Evolutionary conservation across 139 green algal species (phyloP).

Genomic region (Closterium sp.): DNA sequence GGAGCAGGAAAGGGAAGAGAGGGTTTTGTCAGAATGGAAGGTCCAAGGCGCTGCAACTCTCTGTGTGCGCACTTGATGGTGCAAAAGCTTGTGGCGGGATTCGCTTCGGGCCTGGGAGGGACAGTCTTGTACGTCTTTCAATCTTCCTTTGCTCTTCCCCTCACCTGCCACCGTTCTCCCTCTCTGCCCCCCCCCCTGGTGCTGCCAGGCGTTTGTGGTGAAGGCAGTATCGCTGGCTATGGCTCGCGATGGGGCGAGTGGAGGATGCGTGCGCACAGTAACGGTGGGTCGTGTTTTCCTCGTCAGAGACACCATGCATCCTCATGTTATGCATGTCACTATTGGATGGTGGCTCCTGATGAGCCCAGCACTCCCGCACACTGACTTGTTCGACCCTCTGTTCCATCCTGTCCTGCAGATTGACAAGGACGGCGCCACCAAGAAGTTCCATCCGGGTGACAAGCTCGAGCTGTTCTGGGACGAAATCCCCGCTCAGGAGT

Average conservation of each 20-base stretch:
- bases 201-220: conserved; percentile 50
- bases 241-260: conserved; percentile 53
- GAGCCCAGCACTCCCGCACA: neutral
- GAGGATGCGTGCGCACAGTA: conserved; percentile 37
- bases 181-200: neutral
- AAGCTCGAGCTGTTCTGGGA: conserved; percentile 46
- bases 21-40: neutral
- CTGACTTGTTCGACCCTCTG: neutral
- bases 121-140: neutral
- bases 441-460: conserved; percentile 45
- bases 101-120: neutral
- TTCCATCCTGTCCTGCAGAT: neutral
- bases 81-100: neutral
- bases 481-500: conserved; percentile 38
- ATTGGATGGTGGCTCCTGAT: neutral
- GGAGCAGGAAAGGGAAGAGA: neutral
- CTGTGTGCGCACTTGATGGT: neutral
- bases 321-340: neutral
- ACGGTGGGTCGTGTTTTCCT: conserved; percentile 19
- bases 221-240: conserved; percentile 57
- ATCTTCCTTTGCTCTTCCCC: neutral
- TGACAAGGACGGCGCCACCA: conserved; percentile 30
- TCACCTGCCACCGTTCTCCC: neutral
- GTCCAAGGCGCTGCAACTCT: too few relatives aligned
- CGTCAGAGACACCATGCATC: neutral